Evolutionary conservation across 306 rosid species (phyloP).

Genomic region (Acacia confusa): DNA sequence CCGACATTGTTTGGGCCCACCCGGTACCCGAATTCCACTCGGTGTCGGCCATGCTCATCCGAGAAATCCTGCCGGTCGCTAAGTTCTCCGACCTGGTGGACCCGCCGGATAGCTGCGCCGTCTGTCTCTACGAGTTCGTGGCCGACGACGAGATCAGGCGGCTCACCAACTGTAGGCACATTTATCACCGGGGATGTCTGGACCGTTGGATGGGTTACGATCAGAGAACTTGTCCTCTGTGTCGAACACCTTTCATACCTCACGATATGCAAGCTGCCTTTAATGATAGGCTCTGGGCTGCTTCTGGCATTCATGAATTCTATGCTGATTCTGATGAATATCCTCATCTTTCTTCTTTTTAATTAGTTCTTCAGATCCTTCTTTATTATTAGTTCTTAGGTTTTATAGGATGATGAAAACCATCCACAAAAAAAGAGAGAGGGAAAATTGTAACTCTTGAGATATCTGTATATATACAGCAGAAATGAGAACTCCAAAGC

Average conservation of each 20-base stretch:
- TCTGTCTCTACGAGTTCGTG: slow-evolving; percentile 76
- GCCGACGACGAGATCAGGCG: slow-evolving; percentile 74
- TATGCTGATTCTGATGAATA: slow-evolving; percentile 34
- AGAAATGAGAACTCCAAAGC: background rate
- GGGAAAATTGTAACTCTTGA: background rate
- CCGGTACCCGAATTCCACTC: slow-evolving; percentile 47
- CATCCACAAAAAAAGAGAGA: background rate
- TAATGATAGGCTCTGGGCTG: slow-evolving; percentile 60
- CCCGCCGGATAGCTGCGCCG: slow-evolving; percentile 73
- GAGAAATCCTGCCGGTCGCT: slow-evolving; percentile 60
- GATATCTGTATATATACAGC: slow-evolving; percentile 16
- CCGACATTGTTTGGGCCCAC: slow-evolving; percentile 53
- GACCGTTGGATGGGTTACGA: slow-evolving; percentile 95
- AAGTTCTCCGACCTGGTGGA: slow-evolving; percentile 66
- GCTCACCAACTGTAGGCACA: slow-evolving; percentile 73
- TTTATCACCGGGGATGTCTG: slow-evolving; percentile 73
- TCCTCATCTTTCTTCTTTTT: slow-evolving; percentile 35
- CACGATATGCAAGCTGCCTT: slow-evolving; percentile 56
- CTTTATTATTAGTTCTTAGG: background rate
- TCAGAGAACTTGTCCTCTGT: slow-evolving; percentile 82
- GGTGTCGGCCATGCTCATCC: slow-evolving; percentile 49
- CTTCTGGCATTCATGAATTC: slow-evolving; percentile 61
- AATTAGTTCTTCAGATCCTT: background rate
- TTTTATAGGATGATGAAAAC: background rate
- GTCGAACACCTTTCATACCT: slow-evolving; percentile 70